These are phyloP conservation scores for Sporobolomyces pararoseus DNA, from an alignment of 768 basidiomycete genomes.

Conservation along the genomic window DNA sequence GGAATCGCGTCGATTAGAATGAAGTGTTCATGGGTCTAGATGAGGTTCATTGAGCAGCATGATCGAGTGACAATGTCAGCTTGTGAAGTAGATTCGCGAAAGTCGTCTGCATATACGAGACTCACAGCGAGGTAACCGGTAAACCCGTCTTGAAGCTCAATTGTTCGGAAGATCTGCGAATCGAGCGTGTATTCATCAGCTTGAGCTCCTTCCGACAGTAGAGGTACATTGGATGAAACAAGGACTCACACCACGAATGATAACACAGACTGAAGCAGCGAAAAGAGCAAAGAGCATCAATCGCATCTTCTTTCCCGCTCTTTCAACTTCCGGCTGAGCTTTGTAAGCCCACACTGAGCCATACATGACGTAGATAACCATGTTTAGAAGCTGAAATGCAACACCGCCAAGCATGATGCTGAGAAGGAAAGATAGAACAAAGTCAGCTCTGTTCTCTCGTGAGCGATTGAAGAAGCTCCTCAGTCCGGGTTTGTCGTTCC, in stretches of 20 bases:
- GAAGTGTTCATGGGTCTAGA: constrained; percentile 4
- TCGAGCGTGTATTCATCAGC: neutral
- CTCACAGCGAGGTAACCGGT: constrained; percentile 10
- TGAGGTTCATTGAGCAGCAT: neutral
- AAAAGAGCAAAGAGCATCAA: constrained; percentile 9
- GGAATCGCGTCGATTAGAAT: constrained; percentile 30
- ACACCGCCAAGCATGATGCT: constrained; percentile 38
- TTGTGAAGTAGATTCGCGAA: too few species aligned
- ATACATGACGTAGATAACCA: constrained; percentile 23
- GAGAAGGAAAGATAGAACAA: neutral
- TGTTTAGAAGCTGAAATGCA: constrained; percentile 30
- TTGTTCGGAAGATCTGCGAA: constrained; percentile 23
- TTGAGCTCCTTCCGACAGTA: neutral
- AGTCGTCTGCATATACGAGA: too few species aligned
- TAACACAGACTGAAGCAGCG: constrained; percentile 7
- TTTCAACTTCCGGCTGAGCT: neutral
- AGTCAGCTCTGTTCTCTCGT: neutral
- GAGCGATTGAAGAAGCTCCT: neutral
- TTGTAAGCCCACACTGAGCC: neutral
- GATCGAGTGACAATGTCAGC: too few species aligned
- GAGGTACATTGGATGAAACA: too few species aligned
- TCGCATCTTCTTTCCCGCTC: neutral
- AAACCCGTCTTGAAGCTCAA: constrained; percentile 31
- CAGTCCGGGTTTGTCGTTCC: too few species aligned
- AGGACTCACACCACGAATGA: constrained; percentile 25